A percentile compares a stretch with the other conserved stretches of the same genome.
Conservation (phyloP, 345 rosid genomes). For the Citrus glauca region DNA sequence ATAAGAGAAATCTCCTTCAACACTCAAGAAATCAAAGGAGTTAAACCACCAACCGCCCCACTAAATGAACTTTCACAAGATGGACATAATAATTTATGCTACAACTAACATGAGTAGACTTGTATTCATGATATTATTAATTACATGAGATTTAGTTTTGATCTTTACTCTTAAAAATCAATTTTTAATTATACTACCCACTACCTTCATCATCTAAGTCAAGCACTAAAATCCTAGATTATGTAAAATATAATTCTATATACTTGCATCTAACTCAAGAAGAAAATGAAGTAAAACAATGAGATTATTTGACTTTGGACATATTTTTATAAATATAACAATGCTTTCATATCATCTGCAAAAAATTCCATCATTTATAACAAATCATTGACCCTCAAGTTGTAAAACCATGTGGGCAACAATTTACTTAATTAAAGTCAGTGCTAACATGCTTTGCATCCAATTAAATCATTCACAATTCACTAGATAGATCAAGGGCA, state of each 20-base stretch:
- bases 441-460: not conserved
- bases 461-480: not conserved
- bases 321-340: not conserved
- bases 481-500: not conserved
- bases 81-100: not conserved
- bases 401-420: not conserved
- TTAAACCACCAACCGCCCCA: not conserved
- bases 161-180: not conserved
- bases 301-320: not conserved
- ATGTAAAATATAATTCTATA: not conserved
- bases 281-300: not conserved
- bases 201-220: not conserved
- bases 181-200: not conserved
- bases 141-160: not conserved
- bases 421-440: slow-evolving; percentile 4
- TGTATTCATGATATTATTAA: not conserved
- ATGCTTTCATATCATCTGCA: not conserved
- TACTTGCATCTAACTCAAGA: not conserved
- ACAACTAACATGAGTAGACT: not conserved
- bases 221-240: not conserved
- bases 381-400: slow-evolving; percentile 6
- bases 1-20: no score
- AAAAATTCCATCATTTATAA: not conserved
- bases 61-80: not conserved
- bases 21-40: no score